These are phyloP conservation scores for Trichoderma virens DNA, from an alignment of 495 filamentous ascomycete genomes.

Conservation along the genomic window DNA sequence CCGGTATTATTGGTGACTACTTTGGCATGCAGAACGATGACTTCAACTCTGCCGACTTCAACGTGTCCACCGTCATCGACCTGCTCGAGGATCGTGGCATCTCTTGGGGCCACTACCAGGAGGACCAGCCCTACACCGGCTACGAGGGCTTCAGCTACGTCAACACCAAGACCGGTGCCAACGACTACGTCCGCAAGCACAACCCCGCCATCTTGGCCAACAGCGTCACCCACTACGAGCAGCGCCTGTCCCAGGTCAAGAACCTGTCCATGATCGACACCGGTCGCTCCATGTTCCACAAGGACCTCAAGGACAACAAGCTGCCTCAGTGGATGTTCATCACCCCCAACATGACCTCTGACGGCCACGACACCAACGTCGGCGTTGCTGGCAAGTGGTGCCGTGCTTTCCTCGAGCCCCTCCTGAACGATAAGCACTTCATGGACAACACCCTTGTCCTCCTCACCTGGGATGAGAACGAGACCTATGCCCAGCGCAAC, in stretches of 20 bases:
- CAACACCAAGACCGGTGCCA: slow-evolving; percentile 43
- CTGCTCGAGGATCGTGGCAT: slow-evolving; percentile 61
- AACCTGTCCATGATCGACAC: slow-evolving; percentile 42
- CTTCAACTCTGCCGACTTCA: slow-evolving; percentile 46
- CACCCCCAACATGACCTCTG: slow-evolving; percentile 63
- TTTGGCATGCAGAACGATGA: slow-evolving; percentile 64
- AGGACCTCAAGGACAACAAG: slow-evolving; percentile 47
- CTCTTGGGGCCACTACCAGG: slow-evolving; percentile 62
- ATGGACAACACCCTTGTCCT: slow-evolving; percentile 61
- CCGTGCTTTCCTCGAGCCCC: slow-evolving; percentile 49
- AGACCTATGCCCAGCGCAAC: slow-evolving; percentile 48
- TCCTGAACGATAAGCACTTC: slow-evolving; percentile 57
- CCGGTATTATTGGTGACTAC: slow-evolving; percentile 54
- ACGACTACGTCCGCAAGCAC: slow-evolving; percentile 75
- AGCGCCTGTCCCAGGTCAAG: slow-evolving; percentile 55
- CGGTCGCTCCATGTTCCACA: slow-evolving; percentile 32
- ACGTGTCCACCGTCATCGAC: slow-evolving; percentile 62
- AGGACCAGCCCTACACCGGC: slow-evolving; percentile 61
- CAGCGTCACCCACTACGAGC: slow-evolving; percentile 44
- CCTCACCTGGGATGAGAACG: slow-evolving; percentile 62
- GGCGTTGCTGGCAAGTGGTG: slow-evolving; percentile 53
- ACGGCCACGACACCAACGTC: slow-evolving; percentile 62
- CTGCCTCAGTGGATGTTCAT: slow-evolving; percentile 70
- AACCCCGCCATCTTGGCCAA: slow-evolving; percentile 57
- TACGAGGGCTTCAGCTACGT: slow-evolving; percentile 49